These are phyloP conservation scores for Fusarium domesticum DNA, from an alignment of 2,329 filamentous ascomycete genomes.

Conservation along the genomic window DNA sequence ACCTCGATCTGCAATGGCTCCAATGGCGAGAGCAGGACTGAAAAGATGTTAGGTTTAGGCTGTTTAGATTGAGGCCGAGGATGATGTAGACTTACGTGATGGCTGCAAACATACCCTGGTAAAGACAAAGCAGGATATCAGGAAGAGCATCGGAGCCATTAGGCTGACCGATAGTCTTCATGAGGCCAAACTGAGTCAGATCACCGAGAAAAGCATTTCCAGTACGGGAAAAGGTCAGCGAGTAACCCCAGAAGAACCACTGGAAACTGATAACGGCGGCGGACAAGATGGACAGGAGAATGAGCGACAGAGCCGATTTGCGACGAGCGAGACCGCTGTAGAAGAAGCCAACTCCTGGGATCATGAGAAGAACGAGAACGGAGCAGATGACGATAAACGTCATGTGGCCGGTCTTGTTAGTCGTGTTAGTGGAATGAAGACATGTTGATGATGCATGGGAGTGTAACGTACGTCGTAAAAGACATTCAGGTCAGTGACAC, in stretches of 20 bases:
- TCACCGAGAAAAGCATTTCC: constrained; percentile 75
- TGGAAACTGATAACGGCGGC: constrained; percentile 81
- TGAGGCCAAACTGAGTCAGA: constrained; percentile 76
- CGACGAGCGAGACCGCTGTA: constrained; percentile 86
- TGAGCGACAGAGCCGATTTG: constrained; percentile 84
- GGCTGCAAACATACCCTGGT: constrained; percentile 84
- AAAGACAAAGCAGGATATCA: constrained; percentile 80
- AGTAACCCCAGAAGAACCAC: constrained; percentile 95
- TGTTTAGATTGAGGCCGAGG: background rate
- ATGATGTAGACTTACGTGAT: constrained; percentile 74
- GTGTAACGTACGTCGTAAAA: constrained; percentile 67
- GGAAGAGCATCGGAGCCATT: constrained; percentile 71
- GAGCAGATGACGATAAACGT: constrained; percentile 75
- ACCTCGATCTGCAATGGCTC: constrained; percentile 59
- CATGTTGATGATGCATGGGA: background rate
- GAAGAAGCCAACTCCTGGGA: constrained; percentile 65
- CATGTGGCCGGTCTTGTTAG: constrained; percentile 68
- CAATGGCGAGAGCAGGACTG: constrained; percentile 57
- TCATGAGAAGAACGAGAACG: constrained; percentile 63
- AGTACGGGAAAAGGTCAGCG: constrained; percentile 74
- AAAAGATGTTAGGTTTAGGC: background rate
- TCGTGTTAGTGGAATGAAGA: background rate
- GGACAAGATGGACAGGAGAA: constrained; percentile 89
- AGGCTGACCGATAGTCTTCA: constrained; percentile 70
- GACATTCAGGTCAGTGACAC: constrained; percentile 70